phyloP scores from a whole-genome alignment of 2,329 filamentous ascomycete genomes.

The Zasmidium angulare region DNA sequence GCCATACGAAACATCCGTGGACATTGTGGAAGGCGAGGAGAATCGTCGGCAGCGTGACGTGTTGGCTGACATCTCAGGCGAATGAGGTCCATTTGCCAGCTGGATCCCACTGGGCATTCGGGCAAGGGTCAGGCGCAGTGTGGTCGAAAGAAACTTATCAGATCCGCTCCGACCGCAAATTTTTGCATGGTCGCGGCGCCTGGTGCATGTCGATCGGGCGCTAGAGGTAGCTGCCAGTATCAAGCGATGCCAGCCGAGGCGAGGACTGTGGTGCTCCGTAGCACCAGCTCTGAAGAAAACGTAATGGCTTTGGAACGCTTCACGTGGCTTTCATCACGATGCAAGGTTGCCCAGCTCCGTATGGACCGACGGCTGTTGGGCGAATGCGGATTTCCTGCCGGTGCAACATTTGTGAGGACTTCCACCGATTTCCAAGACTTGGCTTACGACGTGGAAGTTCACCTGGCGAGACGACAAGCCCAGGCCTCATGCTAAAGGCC shows the following conservation, averaged over 20 bases:
- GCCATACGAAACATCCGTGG: slow-evolving; percentile 43
- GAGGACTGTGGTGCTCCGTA: not conserved
- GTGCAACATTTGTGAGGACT: too few species aligned
- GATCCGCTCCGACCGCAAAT: not conserved
- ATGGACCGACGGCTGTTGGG: not conserved
- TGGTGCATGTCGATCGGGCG: not conserved
- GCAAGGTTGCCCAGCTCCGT: not conserved
- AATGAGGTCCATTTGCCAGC: not conserved
- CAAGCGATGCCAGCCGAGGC: not conserved
- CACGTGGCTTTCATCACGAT: not conserved
- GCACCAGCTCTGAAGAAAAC: not conserved
- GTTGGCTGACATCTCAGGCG: slow-evolving; percentile 1
- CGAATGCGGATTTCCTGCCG: not conserved
- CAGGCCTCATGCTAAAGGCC: too few species aligned
- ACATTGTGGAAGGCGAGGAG: not conserved
- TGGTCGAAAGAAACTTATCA: not conserved
- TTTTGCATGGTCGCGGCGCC: not conserved
- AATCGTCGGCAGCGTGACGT: not conserved
- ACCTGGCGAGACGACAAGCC: too few species aligned
- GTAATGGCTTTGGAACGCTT: not conserved
- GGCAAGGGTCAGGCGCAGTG: not conserved
- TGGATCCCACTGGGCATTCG: too few species aligned
- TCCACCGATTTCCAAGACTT: too few species aligned
- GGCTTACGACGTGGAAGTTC: too few species aligned
- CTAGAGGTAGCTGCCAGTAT: not conserved